Conservation (phyloP, 768 basidiomycete genomes). For the Pholiota microspora region DNA sequence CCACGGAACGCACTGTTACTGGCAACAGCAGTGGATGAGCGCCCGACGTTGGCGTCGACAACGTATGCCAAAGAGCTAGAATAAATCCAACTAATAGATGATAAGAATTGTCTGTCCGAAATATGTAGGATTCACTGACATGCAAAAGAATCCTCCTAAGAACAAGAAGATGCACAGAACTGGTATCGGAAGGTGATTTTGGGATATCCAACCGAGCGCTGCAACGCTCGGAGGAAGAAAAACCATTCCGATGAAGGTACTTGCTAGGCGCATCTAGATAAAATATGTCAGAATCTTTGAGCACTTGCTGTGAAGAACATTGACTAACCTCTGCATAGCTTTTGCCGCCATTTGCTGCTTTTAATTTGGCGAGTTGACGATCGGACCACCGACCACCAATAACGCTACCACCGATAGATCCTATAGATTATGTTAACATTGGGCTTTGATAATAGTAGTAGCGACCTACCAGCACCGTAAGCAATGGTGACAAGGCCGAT, state of each 20-base stretch:
- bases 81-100: constrained; percentile 32
- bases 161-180: constrained; percentile 74
- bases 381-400: constrained; percentile 49
- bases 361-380: constrained; percentile 33
- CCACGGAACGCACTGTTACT: constrained; percentile 79
- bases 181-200: constrained; percentile 60
- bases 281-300: not conserved
- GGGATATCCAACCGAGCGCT: constrained; percentile 74
- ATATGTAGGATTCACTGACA: constrained; percentile 41
- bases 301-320: not conserved
- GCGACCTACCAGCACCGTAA: constrained; percentile 68
- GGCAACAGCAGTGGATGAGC: constrained; percentile 74
- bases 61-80: constrained; percentile 68
- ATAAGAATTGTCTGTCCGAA: not conserved
- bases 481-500: constrained; percentile 77
- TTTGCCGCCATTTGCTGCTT: constrained; percentile 36
- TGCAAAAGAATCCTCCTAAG: constrained; percentile 67
- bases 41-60: constrained; percentile 83
- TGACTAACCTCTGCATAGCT: constrained; percentile 61
- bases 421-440: no score
- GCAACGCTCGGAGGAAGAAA: constrained; percentile 60
- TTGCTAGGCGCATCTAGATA: constrained; percentile 67
- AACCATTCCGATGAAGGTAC: constrained; percentile 55
- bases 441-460: no score
- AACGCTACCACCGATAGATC: constrained; percentile 38